Percentiles rank a stretch among this genome's conserved stretches.
These are phyloP conservation scores for Aspergillus wentii DNA, from an alignment of 495 filamentous ascomycete genomes.

Conservation along the genomic window DNA sequence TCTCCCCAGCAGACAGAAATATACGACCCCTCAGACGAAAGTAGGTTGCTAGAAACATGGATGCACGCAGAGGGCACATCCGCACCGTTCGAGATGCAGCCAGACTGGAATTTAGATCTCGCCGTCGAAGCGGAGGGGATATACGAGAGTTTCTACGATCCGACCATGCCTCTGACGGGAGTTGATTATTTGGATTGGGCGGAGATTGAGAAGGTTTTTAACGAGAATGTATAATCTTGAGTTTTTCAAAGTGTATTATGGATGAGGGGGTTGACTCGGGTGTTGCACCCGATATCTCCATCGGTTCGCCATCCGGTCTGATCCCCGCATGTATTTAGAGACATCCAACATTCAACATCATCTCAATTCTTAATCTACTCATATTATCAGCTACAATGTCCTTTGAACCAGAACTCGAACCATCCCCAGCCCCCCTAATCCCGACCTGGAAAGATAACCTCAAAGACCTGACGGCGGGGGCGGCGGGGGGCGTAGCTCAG, in stretches of 20 bases:
- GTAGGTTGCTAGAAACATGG: conserved; percentile 13
- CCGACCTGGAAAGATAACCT: too few species aligned
- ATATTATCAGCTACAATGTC: too few species aligned
- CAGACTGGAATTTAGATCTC: conserved; percentile 13
- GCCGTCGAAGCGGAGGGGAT: conserved; percentile 16
- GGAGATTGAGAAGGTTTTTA: conserved; percentile 18
- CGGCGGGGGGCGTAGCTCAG: conserved; percentile 76
- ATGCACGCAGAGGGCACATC: conserved; percentile 2
- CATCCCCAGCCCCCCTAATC: too few species aligned
- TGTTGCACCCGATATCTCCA: too few species aligned
- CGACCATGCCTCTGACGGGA: conserved; percentile 15
- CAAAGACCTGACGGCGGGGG: conserved; percentile 82
- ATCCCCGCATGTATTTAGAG: too few species aligned
- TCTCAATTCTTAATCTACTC: too few species aligned
- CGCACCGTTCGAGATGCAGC: conserved; percentile 12
- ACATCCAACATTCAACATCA: too few species aligned
- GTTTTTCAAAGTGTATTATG: too few species aligned
- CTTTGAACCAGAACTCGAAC: too few species aligned
- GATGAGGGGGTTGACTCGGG: too few species aligned
- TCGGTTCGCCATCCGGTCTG: too few species aligned
- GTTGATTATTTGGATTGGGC: conserved; percentile 19
- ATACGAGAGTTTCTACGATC: conserved; percentile 18
- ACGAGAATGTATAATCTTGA: too few species aligned
- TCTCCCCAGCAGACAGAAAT: not conserved
- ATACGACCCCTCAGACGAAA: conserved; percentile 4